Conservation (phyloP, 2,329 filamentous ascomycete species). For the Xylaria sp. region DNA sequence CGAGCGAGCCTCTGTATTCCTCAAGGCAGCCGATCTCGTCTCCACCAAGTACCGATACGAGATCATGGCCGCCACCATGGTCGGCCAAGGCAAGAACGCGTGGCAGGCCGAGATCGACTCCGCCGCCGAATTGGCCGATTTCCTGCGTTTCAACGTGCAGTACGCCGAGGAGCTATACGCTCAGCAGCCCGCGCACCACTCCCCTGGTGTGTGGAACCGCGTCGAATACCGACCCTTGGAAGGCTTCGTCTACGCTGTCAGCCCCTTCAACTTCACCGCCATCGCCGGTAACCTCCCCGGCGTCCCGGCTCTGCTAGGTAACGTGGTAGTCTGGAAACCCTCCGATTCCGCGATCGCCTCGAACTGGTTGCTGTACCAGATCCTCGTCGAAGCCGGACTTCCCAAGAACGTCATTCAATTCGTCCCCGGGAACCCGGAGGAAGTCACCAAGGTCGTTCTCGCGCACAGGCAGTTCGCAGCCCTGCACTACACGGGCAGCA, state of each 20-base stretch:
- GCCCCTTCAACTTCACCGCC: slow-evolving; percentile 96
- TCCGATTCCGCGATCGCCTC: slow-evolving; percentile 86
- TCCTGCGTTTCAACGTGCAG: slow-evolving; percentile 91
- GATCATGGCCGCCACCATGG: slow-evolving; percentile 93
- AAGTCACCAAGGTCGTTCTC: slow-evolving; percentile 80
- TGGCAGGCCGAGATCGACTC: slow-evolving; percentile 99
- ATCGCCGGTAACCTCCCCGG: slow-evolving; percentile 87
- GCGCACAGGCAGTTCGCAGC: slow-evolving; percentile 81
- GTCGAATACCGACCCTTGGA: slow-evolving; percentile 89
- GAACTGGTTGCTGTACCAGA: slow-evolving; percentile 89
- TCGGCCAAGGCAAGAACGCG: slow-evolving; percentile 96
- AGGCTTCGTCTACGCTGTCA: slow-evolving; percentile 93
- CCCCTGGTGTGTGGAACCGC: slow-evolving; percentile 87
- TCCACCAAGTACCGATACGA: slow-evolving; percentile 94
- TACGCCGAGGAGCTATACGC: slow-evolving; percentile 91
- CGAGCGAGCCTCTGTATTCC: slow-evolving; percentile 89
- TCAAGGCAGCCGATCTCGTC: slow-evolving; percentile 93
- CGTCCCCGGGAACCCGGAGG: slow-evolving; percentile 83
- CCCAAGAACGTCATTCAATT: slow-evolving; percentile 93
- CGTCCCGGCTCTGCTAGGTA: slow-evolving; percentile 86
- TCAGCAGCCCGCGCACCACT: slow-evolving; percentile 84
- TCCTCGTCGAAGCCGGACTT: slow-evolving; percentile 88
- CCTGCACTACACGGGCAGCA: slow-evolving; percentile 95
- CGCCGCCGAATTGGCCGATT: slow-evolving; percentile 90
- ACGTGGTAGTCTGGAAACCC: slow-evolving; percentile 98